phyloP scores from a whole-genome alignment of 2,329 filamentous ascomycete genomes.

The Coniella vitis region DNA sequence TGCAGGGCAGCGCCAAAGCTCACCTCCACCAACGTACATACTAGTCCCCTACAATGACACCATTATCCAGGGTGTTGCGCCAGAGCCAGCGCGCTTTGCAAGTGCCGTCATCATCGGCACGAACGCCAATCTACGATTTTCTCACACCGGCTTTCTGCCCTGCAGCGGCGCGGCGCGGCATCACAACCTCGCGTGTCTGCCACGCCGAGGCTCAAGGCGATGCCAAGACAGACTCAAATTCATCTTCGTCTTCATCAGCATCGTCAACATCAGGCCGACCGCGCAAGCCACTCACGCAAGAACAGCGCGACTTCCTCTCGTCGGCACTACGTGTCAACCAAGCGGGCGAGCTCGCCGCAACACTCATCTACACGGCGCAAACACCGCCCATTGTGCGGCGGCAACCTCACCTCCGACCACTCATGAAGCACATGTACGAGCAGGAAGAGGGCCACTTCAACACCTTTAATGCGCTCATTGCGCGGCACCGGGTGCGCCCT shows the following conservation, averaged over 20 bases:
- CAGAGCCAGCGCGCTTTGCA: constrained; percentile 18
- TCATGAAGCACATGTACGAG: constrained; percentile 98
- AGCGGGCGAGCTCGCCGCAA: constrained; percentile 93
- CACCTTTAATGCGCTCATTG: constrained; percentile 78
- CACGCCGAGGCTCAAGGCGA: constrained; percentile 13
- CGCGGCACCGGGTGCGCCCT: constrained; percentile 82
- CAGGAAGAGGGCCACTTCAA: constrained; percentile 84
- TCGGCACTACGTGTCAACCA: constrained; percentile 91
- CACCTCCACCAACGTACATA: too few relatives aligned
- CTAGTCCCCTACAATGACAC: constrained; percentile 19
- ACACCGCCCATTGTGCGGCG: constrained; percentile 71
- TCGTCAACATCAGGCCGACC: constrained; percentile 21
- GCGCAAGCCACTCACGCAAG: constrained; percentile 56
- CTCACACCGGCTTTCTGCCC: constrained; percentile 29
- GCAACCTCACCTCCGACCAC: constrained; percentile 78
- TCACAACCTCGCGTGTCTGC: constrained; percentile 15
- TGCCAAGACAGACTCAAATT: too few relatives aligned
- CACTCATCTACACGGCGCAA: constrained; percentile 87
- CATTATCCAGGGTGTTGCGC: constrained; percentile 18
- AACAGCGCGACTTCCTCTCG: constrained; percentile 69
- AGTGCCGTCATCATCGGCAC: not conserved
- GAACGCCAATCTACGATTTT: constrained; percentile 29
- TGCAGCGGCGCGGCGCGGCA: constrained; percentile 15
- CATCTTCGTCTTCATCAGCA: too few relatives aligned
- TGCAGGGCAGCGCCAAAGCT: too few relatives aligned